phyloP scores from a whole-genome alignment of 805 yeast genomes.

The Ogataea pignaliae region DNA sequence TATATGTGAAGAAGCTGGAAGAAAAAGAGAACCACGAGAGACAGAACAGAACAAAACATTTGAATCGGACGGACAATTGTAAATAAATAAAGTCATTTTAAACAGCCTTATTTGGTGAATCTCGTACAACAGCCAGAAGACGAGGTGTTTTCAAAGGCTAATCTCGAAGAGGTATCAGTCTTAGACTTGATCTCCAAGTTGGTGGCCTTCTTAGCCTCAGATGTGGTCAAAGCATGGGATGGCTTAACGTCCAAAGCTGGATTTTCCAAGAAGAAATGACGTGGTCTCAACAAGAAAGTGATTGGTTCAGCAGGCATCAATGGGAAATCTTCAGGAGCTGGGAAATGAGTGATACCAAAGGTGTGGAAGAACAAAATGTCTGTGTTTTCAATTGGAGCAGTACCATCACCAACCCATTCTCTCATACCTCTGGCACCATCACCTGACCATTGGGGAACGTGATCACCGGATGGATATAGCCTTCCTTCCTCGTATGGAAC shows the following conservation, averaged over 20 bases:
- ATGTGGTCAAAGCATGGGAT: constrained; percentile 47
- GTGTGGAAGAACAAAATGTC: constrained; percentile 78
- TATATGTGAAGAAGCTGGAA: no score
- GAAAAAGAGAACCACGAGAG: no score
- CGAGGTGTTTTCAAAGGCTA: constrained; percentile 41
- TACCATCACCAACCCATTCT: constrained; percentile 63
- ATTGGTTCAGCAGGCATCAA: constrained; percentile 86
- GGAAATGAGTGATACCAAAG: constrained; percentile 81
- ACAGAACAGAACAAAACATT: no score
- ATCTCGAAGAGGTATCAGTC: constrained; percentile 46
- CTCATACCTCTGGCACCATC: constrained; percentile 64
- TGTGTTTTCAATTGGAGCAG: constrained; percentile 54
- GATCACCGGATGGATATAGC: constrained; percentile 77
- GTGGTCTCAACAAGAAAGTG: constrained; percentile 68
- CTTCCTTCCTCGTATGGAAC: constrained; percentile 70
- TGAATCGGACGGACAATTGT: no score
- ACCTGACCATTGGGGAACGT: constrained; percentile 71
- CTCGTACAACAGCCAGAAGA: constrained; percentile 28
- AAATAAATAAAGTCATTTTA: no score
- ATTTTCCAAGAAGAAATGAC: constrained; percentile 73
- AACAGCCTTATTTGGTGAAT: constrained; percentile 15
- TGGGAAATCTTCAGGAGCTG: constrained; percentile 88
- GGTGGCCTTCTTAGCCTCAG: constrained; percentile 36
- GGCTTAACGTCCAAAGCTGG: constrained; percentile 76
- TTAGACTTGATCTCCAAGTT: constrained; percentile 37